These are phyloP conservation scores for Solanum etuberosum DNA, from an alignment of 257 asterid genomes.

Conservation along the genomic window DNA sequence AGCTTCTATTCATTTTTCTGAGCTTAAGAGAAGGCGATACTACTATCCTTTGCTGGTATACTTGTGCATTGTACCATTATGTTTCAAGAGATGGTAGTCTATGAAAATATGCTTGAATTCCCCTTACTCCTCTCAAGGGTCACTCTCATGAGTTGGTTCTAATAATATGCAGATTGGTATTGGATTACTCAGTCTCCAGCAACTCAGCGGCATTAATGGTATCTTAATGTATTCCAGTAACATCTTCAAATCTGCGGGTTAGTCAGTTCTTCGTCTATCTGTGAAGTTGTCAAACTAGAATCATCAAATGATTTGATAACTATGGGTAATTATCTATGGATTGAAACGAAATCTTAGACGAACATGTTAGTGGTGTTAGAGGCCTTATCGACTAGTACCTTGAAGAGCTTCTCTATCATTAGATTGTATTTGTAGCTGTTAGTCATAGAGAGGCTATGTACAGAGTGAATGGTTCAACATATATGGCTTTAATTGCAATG, in stretches of 20 bases:
- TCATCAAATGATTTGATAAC: not conserved
- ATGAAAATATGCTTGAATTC: not conserved
- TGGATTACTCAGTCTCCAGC: constrained; percentile 75
- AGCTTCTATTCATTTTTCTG: constrained; percentile 48
- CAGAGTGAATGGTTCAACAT: not conserved
- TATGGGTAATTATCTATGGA: not conserved
- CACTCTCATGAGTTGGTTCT: not conserved
- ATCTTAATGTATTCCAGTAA: constrained; percentile 76
- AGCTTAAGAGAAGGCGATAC: constrained; percentile 61
- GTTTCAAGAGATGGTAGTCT: not conserved
- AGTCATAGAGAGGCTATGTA: not conserved
- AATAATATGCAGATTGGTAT: constrained; percentile 53
- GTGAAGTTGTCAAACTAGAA: not conserved
- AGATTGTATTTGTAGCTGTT: not conserved
- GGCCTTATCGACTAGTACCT: not conserved
- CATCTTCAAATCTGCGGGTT: constrained; percentile 69
- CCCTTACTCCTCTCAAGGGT: not conserved
- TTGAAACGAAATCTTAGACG: not conserved
- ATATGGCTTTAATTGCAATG: not conserved
- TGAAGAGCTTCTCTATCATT: not conserved
- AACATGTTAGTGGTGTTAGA: not conserved
- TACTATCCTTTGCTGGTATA: constrained; percentile 77
- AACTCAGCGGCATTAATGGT: constrained; percentile 76
- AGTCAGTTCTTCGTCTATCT: not conserved
- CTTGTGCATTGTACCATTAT: not conserved